Evolutionary conservation across 139 green algal genomes (phyloP).

Genomic region (Pseudopediastrum boryanum): DNA sequence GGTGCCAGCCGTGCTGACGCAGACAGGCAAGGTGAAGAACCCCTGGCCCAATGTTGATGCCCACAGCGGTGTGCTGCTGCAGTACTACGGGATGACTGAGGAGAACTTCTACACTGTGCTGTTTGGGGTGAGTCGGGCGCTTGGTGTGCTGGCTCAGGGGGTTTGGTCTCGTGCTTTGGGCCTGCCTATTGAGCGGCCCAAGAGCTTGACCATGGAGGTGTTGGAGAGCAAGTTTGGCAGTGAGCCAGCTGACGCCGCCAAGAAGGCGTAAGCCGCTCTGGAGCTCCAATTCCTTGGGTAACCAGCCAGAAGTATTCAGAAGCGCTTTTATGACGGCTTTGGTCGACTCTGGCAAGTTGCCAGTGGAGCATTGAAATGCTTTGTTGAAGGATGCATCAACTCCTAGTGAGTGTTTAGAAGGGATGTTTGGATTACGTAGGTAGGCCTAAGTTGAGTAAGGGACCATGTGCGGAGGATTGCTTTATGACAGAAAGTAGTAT

Average conservation of each 20-base stretch:
- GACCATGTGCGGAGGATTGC: no score
- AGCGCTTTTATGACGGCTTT: no score
- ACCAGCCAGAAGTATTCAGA: no score
- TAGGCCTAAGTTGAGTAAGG: no score
- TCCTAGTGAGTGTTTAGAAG: no score
- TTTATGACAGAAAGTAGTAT: no score
- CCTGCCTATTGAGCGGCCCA: slow-evolving; percentile 97
- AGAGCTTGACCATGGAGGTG: slow-evolving; percentile 86
- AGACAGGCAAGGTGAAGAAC: slow-evolving; percentile 98
- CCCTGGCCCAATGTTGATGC: slow-evolving; percentile 99
- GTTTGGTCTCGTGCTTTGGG: slow-evolving; percentile 92
- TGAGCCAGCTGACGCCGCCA: neutral
- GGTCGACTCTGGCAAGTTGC: no score
- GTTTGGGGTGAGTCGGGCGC: slow-evolving; percentile 93
- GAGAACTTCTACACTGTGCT: slow-evolving; percentile 98
- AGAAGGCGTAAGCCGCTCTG: no score
- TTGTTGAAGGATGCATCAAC: no score
- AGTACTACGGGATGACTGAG: slow-evolving; percentile 89
- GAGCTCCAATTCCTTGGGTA: no score
- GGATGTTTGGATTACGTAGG: no score
- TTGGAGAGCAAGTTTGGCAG: slow-evolving; percentile 51
- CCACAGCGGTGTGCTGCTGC: slow-evolving; percentile 95
- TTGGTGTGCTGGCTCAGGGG: slow-evolving; percentile 91
- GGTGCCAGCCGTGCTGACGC: slow-evolving; percentile 88
- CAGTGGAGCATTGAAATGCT: no score